Evolutionary conservation across 1,284 basidiomycete genomes (phyloP).

Genomic region (Ustilago nuda): DNA sequence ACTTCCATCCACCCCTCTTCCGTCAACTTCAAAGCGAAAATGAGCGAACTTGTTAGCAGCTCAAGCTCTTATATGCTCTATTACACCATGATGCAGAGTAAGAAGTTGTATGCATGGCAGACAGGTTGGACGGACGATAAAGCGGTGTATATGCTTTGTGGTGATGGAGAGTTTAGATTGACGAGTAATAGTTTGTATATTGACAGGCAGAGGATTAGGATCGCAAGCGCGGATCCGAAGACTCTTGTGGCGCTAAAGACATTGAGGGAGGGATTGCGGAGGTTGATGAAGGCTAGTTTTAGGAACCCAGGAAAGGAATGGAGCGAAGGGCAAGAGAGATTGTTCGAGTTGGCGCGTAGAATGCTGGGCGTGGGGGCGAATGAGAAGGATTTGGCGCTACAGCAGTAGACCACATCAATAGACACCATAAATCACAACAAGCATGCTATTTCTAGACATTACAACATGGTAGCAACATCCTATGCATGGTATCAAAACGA

Average conservation of each 20-base stretch:
- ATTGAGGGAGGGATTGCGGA: slow-evolving; percentile 78
- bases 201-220: slow-evolving; percentile 86
- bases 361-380: slow-evolving; percentile 57
- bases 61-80: slow-evolving; percentile 54
- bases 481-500: no score
- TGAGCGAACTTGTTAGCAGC: slow-evolving; percentile 37
- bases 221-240: slow-evolving; percentile 75
- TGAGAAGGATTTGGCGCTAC: slow-evolving; percentile 51
- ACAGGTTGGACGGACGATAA: slow-evolving; percentile 88
- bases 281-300: slow-evolving; percentile 74
- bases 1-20: slow-evolving; percentile 87
- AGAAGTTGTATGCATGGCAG: slow-evolving; percentile 94
- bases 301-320: slow-evolving; percentile 75
- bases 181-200: slow-evolving; percentile 79
- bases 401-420: slow-evolving; percentile 19
- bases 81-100: slow-evolving; percentile 79
- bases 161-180: slow-evolving; percentile 90
- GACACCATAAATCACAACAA: not conserved
- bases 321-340: slow-evolving; percentile 75
- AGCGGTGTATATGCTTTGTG: slow-evolving; percentile 85
- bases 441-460: not conserved
- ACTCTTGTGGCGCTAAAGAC: slow-evolving; percentile 83
- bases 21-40: slow-evolving; percentile 57
- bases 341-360: slow-evolving; percentile 74
- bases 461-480: no score